Conservation (phyloP, 441 rosid genomes). For the Erysimum pusillum region DNA sequence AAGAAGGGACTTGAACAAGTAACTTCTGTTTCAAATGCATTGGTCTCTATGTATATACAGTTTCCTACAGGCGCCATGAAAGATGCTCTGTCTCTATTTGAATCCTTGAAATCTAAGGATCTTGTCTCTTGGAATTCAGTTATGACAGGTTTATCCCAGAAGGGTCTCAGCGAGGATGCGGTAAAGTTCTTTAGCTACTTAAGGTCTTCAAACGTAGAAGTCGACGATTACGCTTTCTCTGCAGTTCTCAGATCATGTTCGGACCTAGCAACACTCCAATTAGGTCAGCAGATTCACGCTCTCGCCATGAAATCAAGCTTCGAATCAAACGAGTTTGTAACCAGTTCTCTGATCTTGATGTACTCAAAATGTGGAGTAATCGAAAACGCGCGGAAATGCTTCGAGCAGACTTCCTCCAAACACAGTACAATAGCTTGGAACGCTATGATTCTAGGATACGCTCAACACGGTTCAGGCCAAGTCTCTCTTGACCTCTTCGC, state of each 20-base stretch:
- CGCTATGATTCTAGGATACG: constrained; percentile 71
- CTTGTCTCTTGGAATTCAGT: constrained; percentile 82
- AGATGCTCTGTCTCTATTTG: constrained; percentile 60
- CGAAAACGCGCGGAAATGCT: constrained; percentile 62
- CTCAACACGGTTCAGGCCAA: constrained; percentile 71
- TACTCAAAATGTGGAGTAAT: constrained; percentile 83
- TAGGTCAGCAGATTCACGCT: constrained; percentile 79
- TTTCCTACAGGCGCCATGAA: constrained; percentile 55
- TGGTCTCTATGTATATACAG: constrained; percentile 71
- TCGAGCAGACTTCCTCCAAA: constrained; percentile 55
- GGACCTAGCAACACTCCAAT: constrained; percentile 73
- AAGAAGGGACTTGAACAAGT: constrained; percentile 67
- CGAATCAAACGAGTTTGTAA: constrained; percentile 71
- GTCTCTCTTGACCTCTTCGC: constrained; percentile 63
- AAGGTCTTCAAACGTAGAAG: constrained; percentile 56
- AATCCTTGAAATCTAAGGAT: constrained; percentile 64
- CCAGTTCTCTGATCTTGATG: constrained; percentile 77
- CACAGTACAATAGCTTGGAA: constrained; percentile 72
- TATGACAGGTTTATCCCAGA: constrained; percentile 74
- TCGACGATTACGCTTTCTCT: constrained; percentile 74
- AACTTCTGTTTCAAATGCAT: constrained; percentile 65
- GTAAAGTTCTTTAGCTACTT: constrained; percentile 58
- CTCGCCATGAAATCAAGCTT: constrained; percentile 64
- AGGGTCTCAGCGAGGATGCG: constrained; percentile 64
- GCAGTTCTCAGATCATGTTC: constrained; percentile 83